Conservation (phyloP, 305 asterid species). For the Striga hermonthica region DNA sequence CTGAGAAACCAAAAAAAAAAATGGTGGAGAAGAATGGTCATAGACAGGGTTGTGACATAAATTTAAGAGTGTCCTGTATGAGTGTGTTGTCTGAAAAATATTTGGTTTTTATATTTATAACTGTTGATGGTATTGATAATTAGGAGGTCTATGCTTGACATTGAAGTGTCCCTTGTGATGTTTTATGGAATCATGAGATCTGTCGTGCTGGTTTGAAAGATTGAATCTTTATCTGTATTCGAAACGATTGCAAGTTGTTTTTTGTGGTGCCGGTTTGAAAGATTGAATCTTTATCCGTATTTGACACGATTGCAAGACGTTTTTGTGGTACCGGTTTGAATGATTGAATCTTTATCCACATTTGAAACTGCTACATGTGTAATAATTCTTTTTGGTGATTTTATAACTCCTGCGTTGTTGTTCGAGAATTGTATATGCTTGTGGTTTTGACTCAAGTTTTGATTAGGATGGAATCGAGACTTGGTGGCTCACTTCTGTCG, state of each 20-base stretch:
- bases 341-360: no score
- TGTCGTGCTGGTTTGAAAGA: not conserved
- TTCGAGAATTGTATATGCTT: not conserved
- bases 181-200: constrained; percentile 11
- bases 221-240: no score
- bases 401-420: not conserved
- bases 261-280: not conserved
- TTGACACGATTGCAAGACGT: no score
- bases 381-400: not conserved
- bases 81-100: constrained; percentile 45
- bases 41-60: constrained; percentile 26
- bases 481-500: constrained; percentile 12
- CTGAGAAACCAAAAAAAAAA: not conserved
- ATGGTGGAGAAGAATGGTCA: constrained; percentile 29
- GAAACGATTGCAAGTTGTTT: no score
- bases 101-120: constrained; percentile 41
- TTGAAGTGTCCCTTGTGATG: constrained; percentile 25
- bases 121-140: constrained; percentile 40
- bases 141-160: constrained; percentile 36
- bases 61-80: constrained; percentile 35
- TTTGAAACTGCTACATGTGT: no score
- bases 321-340: no score
- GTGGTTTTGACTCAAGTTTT: constrained; percentile 2
- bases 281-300: not conserved
- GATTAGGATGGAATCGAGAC: not conserved